Evolutionary conservation across 352 stramenopile species (phyloP).

Genomic region (Globisporangium alternatum): DNA sequence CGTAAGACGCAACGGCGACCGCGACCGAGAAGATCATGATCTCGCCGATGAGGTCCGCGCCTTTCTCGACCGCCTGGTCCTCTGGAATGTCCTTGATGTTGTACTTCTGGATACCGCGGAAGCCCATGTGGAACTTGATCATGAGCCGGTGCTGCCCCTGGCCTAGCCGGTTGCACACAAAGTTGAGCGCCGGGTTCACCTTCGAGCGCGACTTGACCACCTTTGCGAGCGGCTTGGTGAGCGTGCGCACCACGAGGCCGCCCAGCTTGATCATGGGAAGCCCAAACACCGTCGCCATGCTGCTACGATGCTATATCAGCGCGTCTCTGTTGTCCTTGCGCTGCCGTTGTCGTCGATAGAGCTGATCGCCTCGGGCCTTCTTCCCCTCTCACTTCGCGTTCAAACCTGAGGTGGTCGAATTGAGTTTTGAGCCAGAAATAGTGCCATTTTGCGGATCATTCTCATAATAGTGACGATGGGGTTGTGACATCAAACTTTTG

Average conservation of each 20-base stretch:
- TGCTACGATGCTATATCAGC: not conserved
- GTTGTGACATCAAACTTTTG: not conserved
- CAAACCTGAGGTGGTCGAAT: not conserved
- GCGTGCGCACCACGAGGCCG: constrained; percentile 73
- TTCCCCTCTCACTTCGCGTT: not conserved
- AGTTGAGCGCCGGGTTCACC: constrained; percentile 55
- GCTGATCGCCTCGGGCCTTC: not conserved
- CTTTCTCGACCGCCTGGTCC: constrained; percentile 77
- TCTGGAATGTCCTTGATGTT: constrained; percentile 70
- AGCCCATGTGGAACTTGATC: constrained; percentile 80
- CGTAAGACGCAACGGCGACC: constrained; percentile 58
- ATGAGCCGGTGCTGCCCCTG: constrained; percentile 63
- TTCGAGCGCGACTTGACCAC: constrained; percentile 89
- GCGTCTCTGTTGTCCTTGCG: not conserved
- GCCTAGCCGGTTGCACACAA: constrained; percentile 53
- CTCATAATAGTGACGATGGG: too few relatives aligned
- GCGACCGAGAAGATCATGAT: constrained; percentile 80
- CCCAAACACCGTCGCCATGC: constrained; percentile 27
- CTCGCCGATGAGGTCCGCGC: constrained; percentile 73
- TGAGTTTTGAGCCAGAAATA: constrained; percentile 1
- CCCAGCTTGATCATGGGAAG: constrained; percentile 85
- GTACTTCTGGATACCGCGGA: constrained; percentile 71
- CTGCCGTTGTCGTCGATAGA: not conserved
- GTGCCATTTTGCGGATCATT: not conserved
- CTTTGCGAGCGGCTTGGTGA: constrained; percentile 88